Base-by-base conservation (phyloP, 2,329 filamentous ascomycete species). In the Graphium sp. region DNA sequence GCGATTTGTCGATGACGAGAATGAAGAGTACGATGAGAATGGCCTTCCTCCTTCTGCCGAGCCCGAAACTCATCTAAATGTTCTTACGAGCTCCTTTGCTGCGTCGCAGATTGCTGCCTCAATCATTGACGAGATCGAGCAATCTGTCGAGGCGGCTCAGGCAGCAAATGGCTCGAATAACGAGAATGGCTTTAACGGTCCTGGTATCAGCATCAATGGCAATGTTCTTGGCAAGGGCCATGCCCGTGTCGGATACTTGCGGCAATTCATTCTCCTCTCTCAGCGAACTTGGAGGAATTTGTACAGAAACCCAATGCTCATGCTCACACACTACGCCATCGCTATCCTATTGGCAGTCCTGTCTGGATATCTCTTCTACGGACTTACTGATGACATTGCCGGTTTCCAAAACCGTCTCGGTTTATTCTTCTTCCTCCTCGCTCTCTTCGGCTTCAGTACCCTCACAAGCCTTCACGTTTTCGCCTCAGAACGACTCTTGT, bases 311-410 rank as follows among this genome's bases (percentile, higher is more conserved):
- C 89, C 89, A 2, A 85, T 95, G 69, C 60, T 98, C 34, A 98
- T 98, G 89, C 67, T 98, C 33, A 94, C 85, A 0, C 89, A 98
- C 53, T 98, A 95, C 47, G 89, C 89, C 21, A 95, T 94, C 39
- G 84, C 89, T 6, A 95, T 98, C 35, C 57, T 95, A 1, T 67
- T 98, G 5, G 89, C 85, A 2, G 87, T 95, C 5, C 78, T 98
- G 33, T 85, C 87, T 2, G 89, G 89, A 4, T 95, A 81, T 52
- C 66, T 98, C 9, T 98, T 95, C 58, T 98, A 95, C 42, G 89
- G 87, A 3, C 62, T 98, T 26, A 93, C 85, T 1, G 84, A 93
- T 44, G 85, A 98, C 44, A 92, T 98, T 40, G 78, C 83, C 35
- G 89, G 91, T 19, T 98, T 98, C 66, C 89, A 98, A 51, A 98